Evolutionary conservation across 2,329 filamentous ascomycete genomes (phyloP).

Genomic region (Ophiocordyceps sinensis): DNA sequence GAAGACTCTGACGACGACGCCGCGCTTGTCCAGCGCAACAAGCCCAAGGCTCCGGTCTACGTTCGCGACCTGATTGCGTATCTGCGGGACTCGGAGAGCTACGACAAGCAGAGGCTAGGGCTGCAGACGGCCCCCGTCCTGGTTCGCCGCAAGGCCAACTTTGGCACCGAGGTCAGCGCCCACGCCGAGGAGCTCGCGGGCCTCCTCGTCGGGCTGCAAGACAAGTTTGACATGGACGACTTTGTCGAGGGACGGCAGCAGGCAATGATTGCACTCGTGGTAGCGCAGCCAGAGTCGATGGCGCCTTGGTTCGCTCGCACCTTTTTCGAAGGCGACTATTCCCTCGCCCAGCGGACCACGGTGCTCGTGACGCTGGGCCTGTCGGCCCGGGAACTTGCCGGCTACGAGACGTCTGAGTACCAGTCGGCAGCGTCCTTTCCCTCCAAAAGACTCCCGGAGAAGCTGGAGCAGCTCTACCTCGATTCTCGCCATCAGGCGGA

Average conservation of each 20-base stretch:
- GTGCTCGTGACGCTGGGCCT: slow-evolving; percentile 74
- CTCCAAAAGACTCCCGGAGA: slow-evolving; percentile 62
- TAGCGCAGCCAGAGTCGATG: slow-evolving; percentile 63
- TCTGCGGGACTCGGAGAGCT: slow-evolving; percentile 67
- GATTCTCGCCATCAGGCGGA: slow-evolving; percentile 12
- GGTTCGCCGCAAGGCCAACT: slow-evolving; percentile 77
- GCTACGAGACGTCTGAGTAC: slow-evolving; percentile 47
- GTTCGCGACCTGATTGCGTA: slow-evolving; percentile 71
- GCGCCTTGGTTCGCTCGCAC: slow-evolving; percentile 71
- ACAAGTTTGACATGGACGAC: slow-evolving; percentile 67
- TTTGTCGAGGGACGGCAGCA: slow-evolving; percentile 67
- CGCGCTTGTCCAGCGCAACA: slow-evolving; percentile 71
- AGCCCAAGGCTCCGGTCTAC: slow-evolving; percentile 75
- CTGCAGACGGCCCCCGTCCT: slow-evolving; percentile 62
- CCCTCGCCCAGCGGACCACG: slow-evolving; percentile 66
- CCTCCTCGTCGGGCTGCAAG: slow-evolving; percentile 64
- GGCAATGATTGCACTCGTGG: slow-evolving; percentile 66
- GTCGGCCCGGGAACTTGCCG: slow-evolving; percentile 70
- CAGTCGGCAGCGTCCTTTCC: slow-evolving; percentile 48
- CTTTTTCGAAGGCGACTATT: slow-evolving; percentile 88
- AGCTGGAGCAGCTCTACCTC: slow-evolving; percentile 58
- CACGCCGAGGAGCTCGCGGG: slow-evolving; percentile 71
- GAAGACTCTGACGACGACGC: slow-evolving; percentile 92
- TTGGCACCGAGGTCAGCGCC: slow-evolving; percentile 75
- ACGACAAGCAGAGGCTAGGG: slow-evolving; percentile 71